Evolutionary conservation across 1,139 yeast species (phyloP).

Genomic region (Yamadazyma jaroonii): DNA sequence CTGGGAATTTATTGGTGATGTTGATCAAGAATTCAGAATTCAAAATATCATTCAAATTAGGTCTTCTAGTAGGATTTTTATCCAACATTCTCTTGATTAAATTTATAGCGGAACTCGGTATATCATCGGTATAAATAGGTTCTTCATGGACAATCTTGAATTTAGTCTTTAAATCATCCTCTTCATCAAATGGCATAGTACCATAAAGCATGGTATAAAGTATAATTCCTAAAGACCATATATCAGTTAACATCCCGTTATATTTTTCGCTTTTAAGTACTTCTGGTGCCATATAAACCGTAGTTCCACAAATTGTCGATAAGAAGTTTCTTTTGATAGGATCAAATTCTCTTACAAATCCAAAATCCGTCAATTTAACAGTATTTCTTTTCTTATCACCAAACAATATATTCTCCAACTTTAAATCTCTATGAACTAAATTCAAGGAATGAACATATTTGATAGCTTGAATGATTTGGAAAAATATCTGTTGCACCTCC

Average conservation of each 20-base stretch:
- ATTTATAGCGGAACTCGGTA: constrained; percentile 47
- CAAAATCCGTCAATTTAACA: constrained; percentile 86
- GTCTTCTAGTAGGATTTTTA: constrained; percentile 68
- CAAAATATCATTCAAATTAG: constrained; percentile 57
- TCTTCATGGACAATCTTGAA: constrained; percentile 60
- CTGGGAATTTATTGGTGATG: constrained; percentile 23
- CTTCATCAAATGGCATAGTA: constrained; percentile 88
- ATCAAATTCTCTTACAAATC: constrained; percentile 80
- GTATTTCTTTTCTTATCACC: constrained; percentile 57
- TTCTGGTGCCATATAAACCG: constrained; percentile 97
- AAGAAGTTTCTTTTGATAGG: constrained; percentile 52
- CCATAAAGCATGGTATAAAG: constrained; percentile 87
- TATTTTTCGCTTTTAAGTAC: constrained; percentile 65
- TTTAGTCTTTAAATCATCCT: constrained; percentile 64
- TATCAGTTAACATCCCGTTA: constrained; percentile 79
- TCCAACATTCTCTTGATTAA: constrained; percentile 54
- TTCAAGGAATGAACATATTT: constrained; percentile 79
- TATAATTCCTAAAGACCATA: constrained; percentile 94
- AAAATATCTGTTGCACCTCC: constrained; percentile 60
- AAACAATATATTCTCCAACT: constrained; percentile 77
- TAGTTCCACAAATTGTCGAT: constrained; percentile 90
- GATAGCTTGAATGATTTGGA: constrained; percentile 81
- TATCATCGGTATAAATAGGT: constrained; percentile 50
- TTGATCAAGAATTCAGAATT: constrained; percentile 59
- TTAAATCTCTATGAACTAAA: constrained; percentile 87